Base-by-base conservation (phyloP, 345 rosid genomes). In the Limnanthes douglasii region DNA sequence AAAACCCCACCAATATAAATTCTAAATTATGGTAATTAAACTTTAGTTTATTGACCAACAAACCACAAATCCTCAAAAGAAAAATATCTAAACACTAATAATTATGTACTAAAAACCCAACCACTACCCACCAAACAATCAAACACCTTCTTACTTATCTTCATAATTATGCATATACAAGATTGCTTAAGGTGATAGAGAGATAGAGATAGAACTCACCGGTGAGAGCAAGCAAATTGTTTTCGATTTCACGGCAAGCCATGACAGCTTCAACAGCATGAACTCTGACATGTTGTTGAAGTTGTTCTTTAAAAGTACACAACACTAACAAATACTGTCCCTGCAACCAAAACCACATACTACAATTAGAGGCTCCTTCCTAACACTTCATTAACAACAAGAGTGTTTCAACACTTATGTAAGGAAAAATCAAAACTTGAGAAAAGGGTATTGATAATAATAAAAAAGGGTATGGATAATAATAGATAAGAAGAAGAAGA, bases 241-340 rank as follows among this genome's bases (percentile, higher is more conserved):
- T 88, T 52, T 83, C 95, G 40, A 88, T 79, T 50, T 83, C 95
- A 46, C 97, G 97, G 73, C 97, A 83, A 50, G 78, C 84, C 97
- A 83, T 88, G 46, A 88, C 95, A 22, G 95, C 97, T 59, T 88
- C 97, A 28, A 88, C 92, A 59, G 97, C 97, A 44, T 88, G 92
- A 45, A 88, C 86, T 57, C 95, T 70, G 60, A 88, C 97, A 57
- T 88, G 97, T 31, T 88, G 97, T 44, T 88, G 97, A 11, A 88
- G 90, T 66, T 88, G 97, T 37, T 88, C 97, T 61, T 83, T 88
- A 72, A 88, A 88, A 46, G 71, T 72, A 67, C 97, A 88, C 56
- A 88, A 39, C 44, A 88, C 73, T 62, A 83, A 66, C 75, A 88
- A 53, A 64, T 88, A 83, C 42, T 88, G 97, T 38, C 78, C 84